Evolutionary conservation across 768 basidiomycete species (phyloP), one percentile per base, ranked within the genome.

Genomic region (Pilatotrama ljubarskyi): DNA sequence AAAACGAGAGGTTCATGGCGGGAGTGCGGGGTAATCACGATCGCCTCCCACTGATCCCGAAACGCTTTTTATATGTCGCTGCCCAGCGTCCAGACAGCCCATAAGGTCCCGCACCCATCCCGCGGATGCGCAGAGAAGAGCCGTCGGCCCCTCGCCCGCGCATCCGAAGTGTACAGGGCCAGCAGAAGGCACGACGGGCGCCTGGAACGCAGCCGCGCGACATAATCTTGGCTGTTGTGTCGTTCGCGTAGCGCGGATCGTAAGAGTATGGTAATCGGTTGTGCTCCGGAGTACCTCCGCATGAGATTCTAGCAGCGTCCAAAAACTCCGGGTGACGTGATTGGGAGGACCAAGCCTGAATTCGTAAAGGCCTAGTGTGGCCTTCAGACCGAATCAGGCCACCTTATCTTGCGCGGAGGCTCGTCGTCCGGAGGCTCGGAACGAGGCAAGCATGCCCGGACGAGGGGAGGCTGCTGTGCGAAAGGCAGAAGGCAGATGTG

Each of bases 171-270:
- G 50, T 18, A 20, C 49, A 32, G 52, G 32, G 56, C 61, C 47
- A 58, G 10, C 52, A 51, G 56, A 63, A 51, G 47, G 35, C 17
- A 17, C 9, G 35, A 6, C 25, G 26, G 41, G 51, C 35, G 49
- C 43, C 44, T 40, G 40, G 24, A 29, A 44, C 52, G 41, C 47
- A 35, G 52, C 22, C 40, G 32, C 43, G 47, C 47, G 43, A 50
- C 60, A 40, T 41, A 35, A 50, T 40, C 25, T 35, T 9, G 56
- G 55, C 47, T 32, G 29, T n/a, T 49, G 42, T 40, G 44, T 44
- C 20, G 37, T 54, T 58, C 56, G 56, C 61, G 42, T 42, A 52
- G n/a, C 56, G 61, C 61, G 50, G 61, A 63, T 63, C 61, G 40
- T 50, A 49, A 50, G 18, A 26, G 24, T 52, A 63, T 58, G 55